Evolutionary conservation across 2,329 filamentous ascomycete species (phyloP), one percentile per base, ranked within the genome.

Genomic region (Colletotrichum simmondsii): DNA sequence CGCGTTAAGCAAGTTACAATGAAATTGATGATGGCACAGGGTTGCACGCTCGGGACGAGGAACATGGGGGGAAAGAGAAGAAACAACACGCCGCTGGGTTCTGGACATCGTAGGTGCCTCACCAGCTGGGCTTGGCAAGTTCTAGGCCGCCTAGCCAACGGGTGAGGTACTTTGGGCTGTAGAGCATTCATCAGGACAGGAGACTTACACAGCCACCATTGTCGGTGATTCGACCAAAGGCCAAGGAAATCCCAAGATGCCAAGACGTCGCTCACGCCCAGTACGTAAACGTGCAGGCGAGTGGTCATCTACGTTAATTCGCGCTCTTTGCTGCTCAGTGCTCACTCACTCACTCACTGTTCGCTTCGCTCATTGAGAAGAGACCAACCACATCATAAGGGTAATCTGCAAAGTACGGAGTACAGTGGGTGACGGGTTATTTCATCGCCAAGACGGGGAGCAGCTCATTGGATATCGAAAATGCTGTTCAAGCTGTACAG

Each of bases 221-320:
- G 42, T 49, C 42, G 42, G 8, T 52, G 68, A 57, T 30, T 68
- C 66, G 42, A 46, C 63, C n/a, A 59, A 37, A 35, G 68, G 68
- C 64, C 52, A 72, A 69, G 59, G 37, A 49, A 54, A 54, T 53
- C 26, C 46, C 26, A 19, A 46, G 32, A 12, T 63, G 69, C 69
- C 69, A 72, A 72, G 69, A 69, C 4, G 11, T 37, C 35, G 32
- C 53, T 56, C 42, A 28, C 66, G 70, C 60, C 65, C 49, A 19
- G 54, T 69, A 72, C 65, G 70, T 72, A 70, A 60, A 65, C 35
- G 42, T 72, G 70, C 70, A 72, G 60, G 52, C 52, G 37, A 22
- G 53, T 37, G 22, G 67, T 65, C n/a, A 49, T 53, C 32, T 14
- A 57, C 59, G 32, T 22, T 58, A 46, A 26, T 46, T 58, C 11